Percentiles rank a stretch among this genome's conserved stretches.
Conservation (phyloP, 176 grass and related monocot species). For the Elymus sibiricus region DNA sequence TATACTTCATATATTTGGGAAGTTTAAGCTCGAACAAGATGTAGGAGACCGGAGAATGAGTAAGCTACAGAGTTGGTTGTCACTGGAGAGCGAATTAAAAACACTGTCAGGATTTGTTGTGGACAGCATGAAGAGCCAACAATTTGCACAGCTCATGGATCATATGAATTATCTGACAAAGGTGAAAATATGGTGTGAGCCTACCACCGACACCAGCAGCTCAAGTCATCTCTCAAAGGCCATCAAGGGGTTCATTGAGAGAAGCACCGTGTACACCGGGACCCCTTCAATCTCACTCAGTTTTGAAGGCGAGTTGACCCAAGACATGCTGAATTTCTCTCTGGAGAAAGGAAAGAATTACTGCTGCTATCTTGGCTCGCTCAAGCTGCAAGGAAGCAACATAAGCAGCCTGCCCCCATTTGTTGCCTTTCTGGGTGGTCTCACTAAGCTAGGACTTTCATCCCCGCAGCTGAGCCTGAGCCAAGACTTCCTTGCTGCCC, state of each 20-base stretch:
- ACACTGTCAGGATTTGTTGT: too few relatives aligned
- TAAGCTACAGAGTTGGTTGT: not conserved
- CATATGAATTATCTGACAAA: too few relatives aligned
- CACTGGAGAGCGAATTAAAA: too few relatives aligned
- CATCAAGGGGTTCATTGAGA: constrained; percentile 1
- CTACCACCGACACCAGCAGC: not conserved
- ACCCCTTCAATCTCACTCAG: not conserved
- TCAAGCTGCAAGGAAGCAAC: not conserved
- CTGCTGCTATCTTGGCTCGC: not conserved
- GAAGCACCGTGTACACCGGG: not conserved
- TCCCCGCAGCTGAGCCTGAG: not conserved
- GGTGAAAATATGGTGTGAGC: too few relatives aligned
- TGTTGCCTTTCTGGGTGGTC: not conserved
- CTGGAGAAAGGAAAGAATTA: not conserved
- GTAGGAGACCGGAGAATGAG: not conserved
- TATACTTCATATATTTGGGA: not conserved
- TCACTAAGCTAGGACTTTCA: not conserved
- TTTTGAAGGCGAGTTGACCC: not conserved
- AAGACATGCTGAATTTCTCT: not conserved
- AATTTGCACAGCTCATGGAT: too few relatives aligned
- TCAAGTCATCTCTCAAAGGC: not conserved
- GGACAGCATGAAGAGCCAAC: too few relatives aligned
- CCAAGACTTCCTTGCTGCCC: not conserved
- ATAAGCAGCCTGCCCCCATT: not conserved
- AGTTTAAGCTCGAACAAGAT: not conserved